Evolutionary conservation across 2,329 filamentous ascomycete species (phyloP), one percentile per base, ranked within the genome.

Genomic region (Ceratocystis huliohia): DNA sequence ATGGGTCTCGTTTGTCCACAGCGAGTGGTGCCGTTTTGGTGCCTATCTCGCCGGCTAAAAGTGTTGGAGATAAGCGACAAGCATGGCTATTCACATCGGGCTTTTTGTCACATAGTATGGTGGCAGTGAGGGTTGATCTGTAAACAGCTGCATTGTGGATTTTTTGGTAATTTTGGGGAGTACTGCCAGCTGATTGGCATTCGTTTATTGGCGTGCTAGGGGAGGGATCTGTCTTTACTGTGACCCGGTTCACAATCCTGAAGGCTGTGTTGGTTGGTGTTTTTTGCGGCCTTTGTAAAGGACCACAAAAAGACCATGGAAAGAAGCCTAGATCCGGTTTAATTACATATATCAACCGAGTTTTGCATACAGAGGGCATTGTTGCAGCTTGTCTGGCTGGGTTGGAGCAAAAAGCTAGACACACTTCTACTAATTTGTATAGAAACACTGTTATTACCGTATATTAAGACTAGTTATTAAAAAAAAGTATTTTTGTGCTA

Each of bases 81-180:
- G 84, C 78, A 0, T 84, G 82, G 81, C 71, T 86, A 17, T 85
- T 83, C 72, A 78, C 81, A 1, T 82, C 82, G 0, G 83, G 84
- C 0, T 82, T 84, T 66, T 68, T 81, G 68, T 79, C 81, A 1
- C 74, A 75, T 41, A 77, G 73, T 66, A 74, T 80, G 44, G 71
- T 84, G 68, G 82, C 81, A 10, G 76, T 81, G 22, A 80, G 80
- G 72, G 77, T 85, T 41, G 77, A 83, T 69, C 71, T 85, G 20
- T 68, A 66, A 65, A 33, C 28, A 59, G 25, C 28, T 25, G 28
- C 17, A 8, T 13, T 59, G 28, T 10, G 28, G 48, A 10, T 13
- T 41, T 41, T 3, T 5, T 41, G 3, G 37, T 13, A 3, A 15
- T 41, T 41, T 41, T 41, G 37, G 10, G 37, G 37, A 41, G 37